Base-by-base conservation (phyloP, 2,329 filamentous ascomycete species). In the Nothopassalora personata region DNA sequence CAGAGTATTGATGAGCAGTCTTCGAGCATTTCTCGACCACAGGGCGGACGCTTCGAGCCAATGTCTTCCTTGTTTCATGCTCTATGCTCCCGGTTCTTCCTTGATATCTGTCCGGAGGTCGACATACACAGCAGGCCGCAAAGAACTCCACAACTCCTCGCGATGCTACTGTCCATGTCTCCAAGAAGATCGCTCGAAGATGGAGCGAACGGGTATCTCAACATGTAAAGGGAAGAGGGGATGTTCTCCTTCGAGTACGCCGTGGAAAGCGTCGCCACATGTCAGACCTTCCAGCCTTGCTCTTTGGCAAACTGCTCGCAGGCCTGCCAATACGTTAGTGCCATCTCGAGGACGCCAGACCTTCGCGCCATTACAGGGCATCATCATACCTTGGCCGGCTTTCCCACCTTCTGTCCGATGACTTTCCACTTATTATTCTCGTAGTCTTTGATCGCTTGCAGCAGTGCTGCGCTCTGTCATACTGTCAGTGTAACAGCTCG, bases 351-450 rank as follows among this genome's bases (percentile, higher is more conserved):
- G 1, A 2, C 11, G 8, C n/a, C 36, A 9, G 34, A 23, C 23
- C 23, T 23, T 23, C 3, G 23, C 23, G 23, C 23, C 2, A 43
- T 19, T 2, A 11, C 8, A 36, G 10, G 11, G 43, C 4, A 15
- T 31, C 47, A 10, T 71, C 77, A 63, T 74, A 91, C 89, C 86
- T 99, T 99, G 67, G 94, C 94, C 52, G 94, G 94, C 78, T 99
- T 99, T 71, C 92, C 91, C 68, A 99, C 91, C 76, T 97, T 97
- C 74, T 90, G 87, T 36, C 94, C 94, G 72, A 97, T 97, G 28
- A 88, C 86, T 78, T 97, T 97, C 94, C 94, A 99, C 74, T 97
- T 97, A 75, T 95, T 97, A 72, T 91, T 88, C 74, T 99, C 94
- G 77, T 97, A 97, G 73, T 99, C 94, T 77, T 96, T 97, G 78